Evolutionary conservation across 495 filamentous ascomycete species (phyloP), one percentile per base, ranked within the genome.

Genomic region (Aspergillus affinis): DNA sequence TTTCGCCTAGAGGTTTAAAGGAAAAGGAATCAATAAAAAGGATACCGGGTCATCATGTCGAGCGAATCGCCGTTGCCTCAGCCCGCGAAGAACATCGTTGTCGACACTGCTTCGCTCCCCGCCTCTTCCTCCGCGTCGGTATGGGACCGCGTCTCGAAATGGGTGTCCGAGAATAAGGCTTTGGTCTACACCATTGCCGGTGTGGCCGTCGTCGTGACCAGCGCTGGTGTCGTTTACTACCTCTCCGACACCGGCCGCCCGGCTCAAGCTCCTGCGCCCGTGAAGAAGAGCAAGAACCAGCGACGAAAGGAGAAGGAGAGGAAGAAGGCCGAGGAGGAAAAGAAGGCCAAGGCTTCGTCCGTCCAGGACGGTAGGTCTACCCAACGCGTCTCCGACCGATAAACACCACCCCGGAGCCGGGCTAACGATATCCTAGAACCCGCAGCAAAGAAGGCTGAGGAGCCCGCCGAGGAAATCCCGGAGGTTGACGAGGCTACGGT

Each of bases 101-200:
- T 82, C 60, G 80, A 79, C 68, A 79, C 74, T 57, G 72, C 81
- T 65, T 78, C 73, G 52, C 74, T 81, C 47, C 69, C 82, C 49
- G 71, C 80, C 50, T 69, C 83, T 32, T 75, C 81, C 55, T 70
- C 82, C 53, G 82, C 89, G 60, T 91, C 92, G 20, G 70, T 95
- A 55, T 96, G 91, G 91, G 88, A 93, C 74, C 87, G 92, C 60
- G 75, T 97, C 68, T 89, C 91, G 62, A 89, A 84, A 74, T 98
- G 93, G 92, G 91, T 89, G 23, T 91, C 93, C 0, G 94, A 98
- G 68, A 88, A 98, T 72, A 98, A 97, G 78, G 90, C 88, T 46
- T 80, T 93, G 50, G 94, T 97, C 45, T 98, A 97, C 75, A 96
- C 95, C 62, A 90, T 97, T 76, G 91, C 91, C 58, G 94, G 93